Base-by-base conservation (phyloP, 805 yeast species). In the Candida michaelii region DNA sequence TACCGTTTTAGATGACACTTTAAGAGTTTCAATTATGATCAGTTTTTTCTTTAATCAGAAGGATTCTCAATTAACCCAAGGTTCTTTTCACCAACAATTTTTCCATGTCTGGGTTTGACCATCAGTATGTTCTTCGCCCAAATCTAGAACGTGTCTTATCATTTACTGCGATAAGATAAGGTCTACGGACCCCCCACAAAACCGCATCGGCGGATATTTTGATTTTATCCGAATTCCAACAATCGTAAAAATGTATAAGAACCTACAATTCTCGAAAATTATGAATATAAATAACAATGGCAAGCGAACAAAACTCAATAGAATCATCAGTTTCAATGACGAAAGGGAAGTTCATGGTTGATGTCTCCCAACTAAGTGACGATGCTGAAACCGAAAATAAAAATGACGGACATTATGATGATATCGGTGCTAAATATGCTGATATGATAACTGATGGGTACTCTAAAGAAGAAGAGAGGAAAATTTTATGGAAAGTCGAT, bases 401-500 rank as follows among this genome's bases (percentile, higher is more conserved):
- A 36, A 27, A 16, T 15, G 39, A 17, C 4, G 29, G 27, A 3
- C 30, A 16, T 44, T 44, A 34, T 37, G 44, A 44, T 25, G 47
- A 44, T 34, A 44, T 44, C 14, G 48, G 43, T 8, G 52, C 47
- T 7, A 40, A 44, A 15, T 44, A 44, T 25, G 47, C 46, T 36
- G 51, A 47, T 15, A 17, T 49, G 3, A 49, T 40, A 42, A 30
- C 31, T 44, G 40, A 18, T 21, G 56, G 34, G 18, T 46, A 46
- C 19, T 27, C 45, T 12, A 17, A 33, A 25, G 33, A 15, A 9
- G 33, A 30, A 30, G 33, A 30, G 21, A 30, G 13, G 21, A 45
- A 52, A 18, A 52, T 67, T 35, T 50, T 60, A 25, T 50, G 66
- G 39, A 69, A 65, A 47, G 48, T 69, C 13, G 74, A 71, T 51